Evolutionary conservation across 2,329 filamentous ascomycete genomes (phyloP).

Genomic region (Orbilia oligospora): DNA sequence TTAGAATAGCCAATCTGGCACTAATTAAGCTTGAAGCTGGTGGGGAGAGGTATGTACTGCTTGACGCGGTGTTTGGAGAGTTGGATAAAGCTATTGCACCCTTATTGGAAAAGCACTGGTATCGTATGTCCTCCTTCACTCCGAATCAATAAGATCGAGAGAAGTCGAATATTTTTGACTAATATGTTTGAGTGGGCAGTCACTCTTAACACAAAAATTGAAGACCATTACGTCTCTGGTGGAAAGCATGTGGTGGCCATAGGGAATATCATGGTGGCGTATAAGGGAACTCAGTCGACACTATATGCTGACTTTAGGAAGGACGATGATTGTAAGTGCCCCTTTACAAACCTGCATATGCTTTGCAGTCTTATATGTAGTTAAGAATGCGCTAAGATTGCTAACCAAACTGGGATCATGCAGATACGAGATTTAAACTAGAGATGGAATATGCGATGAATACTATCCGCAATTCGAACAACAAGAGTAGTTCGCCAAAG

Average conservation of each 20-base stretch:
- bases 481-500: not conserved
- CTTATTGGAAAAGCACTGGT: conserved; percentile 58
- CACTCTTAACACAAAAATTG: conserved; percentile 27
- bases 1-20: conserved; percentile 44
- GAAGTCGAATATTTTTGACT: not conserved
- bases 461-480: conserved; percentile 24
- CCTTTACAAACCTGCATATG: not conserved
- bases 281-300: conserved; percentile 42
- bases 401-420: not conserved
- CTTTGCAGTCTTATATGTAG: not conserved
- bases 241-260: conserved; percentile 31
- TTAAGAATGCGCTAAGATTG: no score
- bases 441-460: conserved; percentile 54
- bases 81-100: conserved; percentile 50
- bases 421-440: conserved; percentile 41
- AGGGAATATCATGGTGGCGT: conserved; percentile 48
- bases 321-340: conserved; percentile 40
- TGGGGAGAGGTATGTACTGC: conserved; percentile 43
- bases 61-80: conserved; percentile 56
- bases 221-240: conserved; percentile 26
- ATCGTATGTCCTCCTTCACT: conserved; percentile 36
- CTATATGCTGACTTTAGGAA: conserved; percentile 54
- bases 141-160: not conserved
- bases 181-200: conserved; percentile 24
- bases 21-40: conserved; percentile 49